Evolutionary conservation across 2,329 filamentous ascomycete genomes (phyloP).

Genomic region (Alternaria sp.): DNA sequence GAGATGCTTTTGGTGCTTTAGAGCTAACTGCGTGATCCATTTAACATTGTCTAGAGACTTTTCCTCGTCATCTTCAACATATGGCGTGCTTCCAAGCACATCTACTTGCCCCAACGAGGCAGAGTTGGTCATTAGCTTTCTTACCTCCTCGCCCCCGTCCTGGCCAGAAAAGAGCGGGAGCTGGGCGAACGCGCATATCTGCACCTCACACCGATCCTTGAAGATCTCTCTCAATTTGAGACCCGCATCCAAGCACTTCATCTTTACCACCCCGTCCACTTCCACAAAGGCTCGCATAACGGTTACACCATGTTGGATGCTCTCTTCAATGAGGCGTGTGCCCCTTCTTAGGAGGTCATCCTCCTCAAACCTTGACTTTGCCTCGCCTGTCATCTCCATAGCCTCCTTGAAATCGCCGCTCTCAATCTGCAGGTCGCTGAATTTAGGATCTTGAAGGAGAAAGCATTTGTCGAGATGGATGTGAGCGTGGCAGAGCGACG

Average conservation of each 20-base stretch:
- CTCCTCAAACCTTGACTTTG: conserved; percentile 70
- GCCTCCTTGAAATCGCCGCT: conserved; percentile 73
- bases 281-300: conserved; percentile 77
- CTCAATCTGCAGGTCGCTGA: conserved; percentile 67
- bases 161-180: conserved; percentile 70
- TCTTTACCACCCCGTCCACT: conserved; percentile 68
- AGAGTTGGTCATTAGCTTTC: conserved; percentile 59
- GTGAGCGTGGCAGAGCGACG: conserved; percentile 74
- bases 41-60: conserved; percentile 66
- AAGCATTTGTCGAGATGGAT: conserved; percentile 76
- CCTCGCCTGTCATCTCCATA: conserved; percentile 64
- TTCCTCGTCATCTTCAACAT: conserved; percentile 67
- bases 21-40: conserved; percentile 68
- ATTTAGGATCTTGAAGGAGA: conserved; percentile 66
- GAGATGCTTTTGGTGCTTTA: conserved; percentile 63
- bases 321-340: conserved; percentile 71
- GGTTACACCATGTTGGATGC: conserved; percentile 70
- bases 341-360: conserved; percentile 72
- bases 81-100: conserved; percentile 73
- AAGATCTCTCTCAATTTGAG: conserved; percentile 66
- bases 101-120: conserved; percentile 58
- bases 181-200: conserved; percentile 77
- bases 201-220: conserved; percentile 64
- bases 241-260: conserved; percentile 67
- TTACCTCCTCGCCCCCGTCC: conserved; percentile 61